Evolutionary conservation across 495 filamentous ascomycete genomes (phyloP), one percentile per base, ranked within the genome.

Genomic region (Achaetomiella virescens): DNA sequence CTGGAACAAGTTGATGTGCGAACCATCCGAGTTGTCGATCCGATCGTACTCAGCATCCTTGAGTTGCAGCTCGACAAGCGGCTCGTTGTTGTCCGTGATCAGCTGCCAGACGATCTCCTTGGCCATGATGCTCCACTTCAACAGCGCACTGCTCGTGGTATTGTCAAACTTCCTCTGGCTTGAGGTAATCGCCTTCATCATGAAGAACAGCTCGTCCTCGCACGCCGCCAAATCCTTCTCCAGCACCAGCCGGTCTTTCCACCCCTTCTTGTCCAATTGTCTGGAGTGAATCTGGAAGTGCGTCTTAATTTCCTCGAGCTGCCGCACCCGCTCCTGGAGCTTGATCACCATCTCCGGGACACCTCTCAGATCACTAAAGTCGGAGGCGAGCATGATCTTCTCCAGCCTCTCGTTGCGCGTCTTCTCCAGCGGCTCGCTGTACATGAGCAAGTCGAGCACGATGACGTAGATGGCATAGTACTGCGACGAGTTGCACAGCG

Each of bases 101-200:
- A 99, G 78, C 73, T 97, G 92, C 93, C 93, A 99, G 22, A 95
- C 91, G 57, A 99, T 90, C 65, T 99, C 92, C 22, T 84, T 83
- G 12, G 89, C 89, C 17, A 88, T 84, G 49, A 99, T 87, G 68
- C 89, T 91, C 87, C 90, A 96, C 57, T 88, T 84, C 48, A 97
- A 64, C 1, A 96, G 70, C 11, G 91, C 91, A 61, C 80, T 91
- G 41, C 84, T 84, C 59, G 88, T 81, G 2, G 81, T 57, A 71
- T 82, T 90, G 52, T 95, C 88, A 43, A 83, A 82, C 64, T 90
- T 92, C 54, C 91, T 75, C 66, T 99, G 93, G 9, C 91, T 91
- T 3, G 91, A 92, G 1, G 92, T 99, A 70, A 99, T 97, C 20
- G 93, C 93, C 62, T 99, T 97, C 95, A 97, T 97, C 80, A 97